A percentile compares a stretch with the other conserved stretches of the same genome.
phyloP scores from a whole-genome alignment of 345 rosid genomes.

The Brassica rapa region DNA sequence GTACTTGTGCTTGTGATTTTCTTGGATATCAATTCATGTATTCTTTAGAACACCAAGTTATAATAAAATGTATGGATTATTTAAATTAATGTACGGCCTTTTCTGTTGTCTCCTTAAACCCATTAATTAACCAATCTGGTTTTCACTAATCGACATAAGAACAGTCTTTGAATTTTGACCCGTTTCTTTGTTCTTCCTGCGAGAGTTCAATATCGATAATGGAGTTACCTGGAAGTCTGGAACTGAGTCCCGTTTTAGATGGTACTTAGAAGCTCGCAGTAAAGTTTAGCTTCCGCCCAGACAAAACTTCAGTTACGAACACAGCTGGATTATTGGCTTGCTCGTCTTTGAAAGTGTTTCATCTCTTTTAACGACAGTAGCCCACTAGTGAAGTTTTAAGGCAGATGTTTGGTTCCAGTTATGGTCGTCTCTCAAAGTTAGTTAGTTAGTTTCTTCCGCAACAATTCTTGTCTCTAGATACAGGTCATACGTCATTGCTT shows the following conservation, averaged over 20 bases:
- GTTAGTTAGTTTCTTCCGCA: not conserved
- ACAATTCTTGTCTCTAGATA: not conserved
- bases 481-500: not conserved
- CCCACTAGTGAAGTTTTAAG: not conserved
- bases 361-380: not conserved
- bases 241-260: too few species aligned
- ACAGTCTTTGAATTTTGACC: not conserved
- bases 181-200: not conserved
- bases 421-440: not conserved
- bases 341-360: not conserved
- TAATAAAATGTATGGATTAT: slow-evolving; percentile 10
- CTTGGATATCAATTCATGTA: slow-evolving; percentile 11
- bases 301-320: not conserved
- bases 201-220: not conserved
- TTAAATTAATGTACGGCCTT: not conserved
- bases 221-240: not conserved
- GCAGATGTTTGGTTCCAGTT: not conserved
- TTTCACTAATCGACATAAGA: too few species aligned
- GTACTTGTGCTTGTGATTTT: slow-evolving; percentile 3
- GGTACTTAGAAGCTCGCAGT: too few species aligned
- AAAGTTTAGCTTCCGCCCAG: too few species aligned
- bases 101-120: not conserved
- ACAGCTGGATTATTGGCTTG: not conserved
- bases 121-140: not conserved
- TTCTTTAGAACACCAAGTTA: not conserved